Evolutionary conservation across 2,329 filamentous ascomycete species (phyloP).

Genomic region (Pseudogymnoascus sp.): DNA sequence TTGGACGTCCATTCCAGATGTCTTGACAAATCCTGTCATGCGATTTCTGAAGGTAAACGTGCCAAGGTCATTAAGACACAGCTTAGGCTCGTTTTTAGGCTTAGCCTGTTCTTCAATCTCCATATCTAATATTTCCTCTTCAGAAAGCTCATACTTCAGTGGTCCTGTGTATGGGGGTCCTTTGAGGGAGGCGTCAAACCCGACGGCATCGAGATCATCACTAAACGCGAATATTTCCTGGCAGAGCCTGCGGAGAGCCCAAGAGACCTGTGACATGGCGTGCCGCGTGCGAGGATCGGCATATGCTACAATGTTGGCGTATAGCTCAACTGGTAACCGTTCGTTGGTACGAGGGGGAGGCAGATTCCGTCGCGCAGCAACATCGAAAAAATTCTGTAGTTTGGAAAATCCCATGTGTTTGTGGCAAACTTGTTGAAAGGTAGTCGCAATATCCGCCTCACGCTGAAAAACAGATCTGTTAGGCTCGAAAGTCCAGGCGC

Average conservation of each 20-base stretch:
- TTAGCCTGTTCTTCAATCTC: not conserved
- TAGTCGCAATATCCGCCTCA: not conserved
- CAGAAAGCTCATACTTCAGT: not conserved
- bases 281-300: not conserved
- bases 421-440: not conserved
- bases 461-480: not conserved
- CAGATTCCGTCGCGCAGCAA: not conserved
- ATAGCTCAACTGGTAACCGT: not conserved
- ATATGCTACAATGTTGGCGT: not conserved
- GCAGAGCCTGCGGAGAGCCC: not conserved
- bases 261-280: not conserved
- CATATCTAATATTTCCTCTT: not conserved
- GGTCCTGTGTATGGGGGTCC: not conserved
- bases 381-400: not conserved
- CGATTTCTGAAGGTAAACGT: not conserved
- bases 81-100: not conserved
- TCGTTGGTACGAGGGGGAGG: not conserved
- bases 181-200: not conserved
- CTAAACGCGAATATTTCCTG: not conserved
- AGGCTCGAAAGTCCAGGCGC: not conserved
- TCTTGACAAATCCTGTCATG: not conserved
- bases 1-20: not conserved
- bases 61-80: not conserved
- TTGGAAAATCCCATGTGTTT: not conserved
- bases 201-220: not conserved